Evolutionary conservation across 2,329 filamentous ascomycete genomes (phyloP), one percentile per base, ranked within the genome.

Genomic region (Rhexocercosporidium sp.): DNA sequence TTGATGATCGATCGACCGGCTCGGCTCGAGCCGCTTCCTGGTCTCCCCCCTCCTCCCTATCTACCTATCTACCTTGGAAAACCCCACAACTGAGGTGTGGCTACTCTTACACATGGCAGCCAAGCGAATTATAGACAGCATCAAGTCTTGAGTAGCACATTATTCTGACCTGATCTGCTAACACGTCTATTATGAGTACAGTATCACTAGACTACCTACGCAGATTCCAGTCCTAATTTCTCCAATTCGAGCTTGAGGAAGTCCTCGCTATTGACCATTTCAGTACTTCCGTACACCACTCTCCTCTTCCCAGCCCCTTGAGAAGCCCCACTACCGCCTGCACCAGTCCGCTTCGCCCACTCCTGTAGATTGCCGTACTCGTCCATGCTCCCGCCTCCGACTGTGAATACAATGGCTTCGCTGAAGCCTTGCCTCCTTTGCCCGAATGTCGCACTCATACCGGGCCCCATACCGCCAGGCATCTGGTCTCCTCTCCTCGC

Each of bases 331-430:
- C 77, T 77, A 3, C 77, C 74, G 3, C 74, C 76, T 6, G 76
- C 80, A 16, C 88, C 88, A 3, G 93, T 94, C 71, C 95, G 86
- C 78, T 88, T 89, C 5, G 95, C 93, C 96, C 96, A 99, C 77
- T 98, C 96, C 78, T 97, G 93, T 77, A 99, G 79, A 79, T 99
- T 99, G 22, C 94, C 95, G 78, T 98, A 99, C 79, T 99, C 96
- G 74, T 99, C 96, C 92, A 99, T 98, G 77, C 94, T 97, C 49
- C 96, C 96, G 56, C 96, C 96, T 3, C 96, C 96, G 3, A 96
- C 93, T 0, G 93, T 95, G 77, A 97, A 97, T n/a, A 97, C 93
- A 64, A 97, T 90, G 0, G 93, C 92, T 75, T 97, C 94, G 59
- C 88, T 92, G 79, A 95, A 97, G 0, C 93, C 94, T 76, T 97